Conservation (phyloP, 257 asterid genomes). For the Fraxinus anomala region DNA sequence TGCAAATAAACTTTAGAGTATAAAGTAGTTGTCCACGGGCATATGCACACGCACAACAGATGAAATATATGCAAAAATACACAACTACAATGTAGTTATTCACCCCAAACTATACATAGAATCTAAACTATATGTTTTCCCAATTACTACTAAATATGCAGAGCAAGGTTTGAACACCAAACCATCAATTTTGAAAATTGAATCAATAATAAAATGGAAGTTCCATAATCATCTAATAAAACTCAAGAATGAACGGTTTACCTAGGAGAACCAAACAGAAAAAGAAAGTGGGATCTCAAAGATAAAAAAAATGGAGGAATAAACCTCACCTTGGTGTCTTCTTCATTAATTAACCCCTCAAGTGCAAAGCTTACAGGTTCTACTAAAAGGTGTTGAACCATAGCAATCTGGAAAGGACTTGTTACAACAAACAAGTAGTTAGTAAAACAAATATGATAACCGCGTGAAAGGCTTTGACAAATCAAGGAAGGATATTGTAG, state of each 20-base stretch:
- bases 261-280: constrained; percentile 21
- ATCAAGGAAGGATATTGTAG: constrained; percentile 14
- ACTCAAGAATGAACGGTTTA: constrained; percentile 9
- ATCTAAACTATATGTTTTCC: constrained; percentile 6
- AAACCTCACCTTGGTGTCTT: constrained; percentile 53
- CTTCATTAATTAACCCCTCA: constrained; percentile 38
- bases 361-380: constrained; percentile 58
- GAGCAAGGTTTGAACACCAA: not conserved
- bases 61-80: constrained; percentile 7
- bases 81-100: constrained; percentile 16
- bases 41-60: not conserved
- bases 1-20: not conserved
- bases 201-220: not conserved
- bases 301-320: not conserved
- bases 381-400: constrained; percentile 58
- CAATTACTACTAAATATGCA: constrained; percentile 10
- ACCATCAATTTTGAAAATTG: constrained; percentile 1
- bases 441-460: constrained; percentile 18
- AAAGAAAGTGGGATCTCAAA: not conserved
- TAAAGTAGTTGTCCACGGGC: not conserved
- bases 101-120: constrained; percentile 2
- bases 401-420: constrained; percentile 59
- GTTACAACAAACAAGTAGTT: constrained; percentile 22
- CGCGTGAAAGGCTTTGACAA: constrained; percentile 25
- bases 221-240: constrained; percentile 6